These are phyloP conservation scores for Pulveroboletus sp. DNA, from an alignment of 768 basidiomycete genomes.

Conservation along the genomic window DNA sequence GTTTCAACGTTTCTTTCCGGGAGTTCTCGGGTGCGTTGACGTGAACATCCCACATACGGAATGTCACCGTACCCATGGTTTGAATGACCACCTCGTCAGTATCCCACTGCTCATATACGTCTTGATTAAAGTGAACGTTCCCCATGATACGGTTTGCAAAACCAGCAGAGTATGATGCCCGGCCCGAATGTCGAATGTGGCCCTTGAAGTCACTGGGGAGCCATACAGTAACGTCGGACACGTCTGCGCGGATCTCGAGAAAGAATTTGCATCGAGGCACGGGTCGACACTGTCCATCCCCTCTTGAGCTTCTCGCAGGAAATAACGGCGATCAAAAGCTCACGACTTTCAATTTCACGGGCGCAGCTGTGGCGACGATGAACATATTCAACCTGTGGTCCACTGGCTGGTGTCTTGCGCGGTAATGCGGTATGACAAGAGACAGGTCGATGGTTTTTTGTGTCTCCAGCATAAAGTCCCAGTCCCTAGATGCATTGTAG, in stretches of 20 bases:
- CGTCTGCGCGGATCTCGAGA: slow-evolving; percentile 58
- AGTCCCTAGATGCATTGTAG: slow-evolving; percentile 54
- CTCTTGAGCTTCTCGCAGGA: background rate
- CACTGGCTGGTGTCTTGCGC: slow-evolving; percentile 66
- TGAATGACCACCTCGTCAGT: slow-evolving; percentile 61
- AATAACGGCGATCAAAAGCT: slow-evolving; percentile 27
- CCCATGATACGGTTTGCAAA: slow-evolving; percentile 65
- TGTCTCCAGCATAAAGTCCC: slow-evolving; percentile 63
- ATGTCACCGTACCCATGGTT: slow-evolving; percentile 57
- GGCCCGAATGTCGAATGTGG: slow-evolving; percentile 51
- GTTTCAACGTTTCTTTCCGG: slow-evolving; percentile 58
- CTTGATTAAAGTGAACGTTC: slow-evolving; percentile 47
- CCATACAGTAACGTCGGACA: slow-evolving; percentile 71
- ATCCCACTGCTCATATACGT: slow-evolving; percentile 31
- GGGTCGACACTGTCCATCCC: slow-evolving; percentile 48
- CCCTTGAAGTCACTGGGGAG: slow-evolving; percentile 78
- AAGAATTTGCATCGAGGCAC: slow-evolving; percentile 51
- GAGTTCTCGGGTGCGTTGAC: slow-evolving; percentile 58
- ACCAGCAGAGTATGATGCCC: slow-evolving; percentile 59
- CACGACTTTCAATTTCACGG: slow-evolving; percentile 71
- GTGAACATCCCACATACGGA: slow-evolving; percentile 78
- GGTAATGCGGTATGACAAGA: slow-evolving; percentile 72
- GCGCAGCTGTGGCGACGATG: slow-evolving; percentile 45
- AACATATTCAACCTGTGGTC: slow-evolving; percentile 71
- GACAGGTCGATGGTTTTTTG: slow-evolving; percentile 55